Base-by-base conservation (phyloP, 192 early-diverging fungal genomes). In the Podochytrium sp. region DNA sequence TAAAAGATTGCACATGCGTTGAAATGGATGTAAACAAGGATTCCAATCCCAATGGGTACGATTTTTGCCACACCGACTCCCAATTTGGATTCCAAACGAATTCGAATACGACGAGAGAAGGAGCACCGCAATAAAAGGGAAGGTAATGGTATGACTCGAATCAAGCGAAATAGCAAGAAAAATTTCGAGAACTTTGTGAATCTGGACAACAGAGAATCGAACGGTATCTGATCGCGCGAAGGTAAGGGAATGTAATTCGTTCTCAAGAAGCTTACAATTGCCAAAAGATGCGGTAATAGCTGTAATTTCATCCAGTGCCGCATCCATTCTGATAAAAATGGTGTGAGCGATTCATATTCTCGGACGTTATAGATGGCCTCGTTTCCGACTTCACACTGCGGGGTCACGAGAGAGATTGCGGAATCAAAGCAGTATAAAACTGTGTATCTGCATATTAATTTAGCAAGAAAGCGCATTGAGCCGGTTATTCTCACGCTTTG, bases 341-440 rank as follows among this genome's bases (percentile, higher is more conserved):
- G 68, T 10, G 35, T 51, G 7, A n/a, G 27, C 3, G 25, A 12
- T 50, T 66, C 65, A 50, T 66, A 66, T 50, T 66, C 65, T 7
- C 16, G n/a, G 12, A 53, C 12, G 58, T 18, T 50, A 30, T 14
- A 50, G 14, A 23, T 43, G 20, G 41, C 12, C 25, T n/a, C 33
- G 3, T 12, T 20, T 2, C 29, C 33, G 23, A 42, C 12, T 12
- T 50, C 20, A n/a, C 23, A 33, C 1, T 51, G 65, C 20, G 65
- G 65, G 18, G 65, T 66, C 16, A 66, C 18, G 20, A 66, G n/a
- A 43, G 65, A 20, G 29, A 66, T 18, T 6, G 25, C 30, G 23
- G 55, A 57, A 57, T 57, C 55, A 10, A 5, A 12, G 6, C 12
- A 12, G 27, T 56, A 27, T 56, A 56, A 29, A 56, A 56, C 6